These are phyloP conservation scores for Aleurites moluccanus DNA, from an alignment of 441 rosid species.

Conservation along the genomic window DNA sequence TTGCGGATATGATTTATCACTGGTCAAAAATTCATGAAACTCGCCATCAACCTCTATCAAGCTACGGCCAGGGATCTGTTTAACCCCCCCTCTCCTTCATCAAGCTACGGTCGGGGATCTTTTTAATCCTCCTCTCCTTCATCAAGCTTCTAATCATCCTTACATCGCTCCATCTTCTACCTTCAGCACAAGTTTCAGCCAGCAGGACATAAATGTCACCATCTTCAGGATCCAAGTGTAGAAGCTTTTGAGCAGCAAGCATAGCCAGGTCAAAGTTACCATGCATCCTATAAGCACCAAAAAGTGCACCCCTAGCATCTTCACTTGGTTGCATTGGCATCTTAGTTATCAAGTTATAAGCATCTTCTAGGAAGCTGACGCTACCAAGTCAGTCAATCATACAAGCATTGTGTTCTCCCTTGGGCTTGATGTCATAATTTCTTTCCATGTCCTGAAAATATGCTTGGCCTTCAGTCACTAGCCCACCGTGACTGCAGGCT, in stretches of 20 bases:
- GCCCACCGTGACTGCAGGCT: constrained; percentile 22
- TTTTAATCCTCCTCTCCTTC: constrained; percentile 17
- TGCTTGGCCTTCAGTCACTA: constrained; percentile 13
- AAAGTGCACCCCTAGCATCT: constrained; percentile 24
- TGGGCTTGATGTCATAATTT: constrained; percentile 8
- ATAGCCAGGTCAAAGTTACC: constrained; percentile 19
- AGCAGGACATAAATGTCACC: constrained; percentile 11
- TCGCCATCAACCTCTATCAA: constrained; percentile 10
- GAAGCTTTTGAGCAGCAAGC: not conserved
- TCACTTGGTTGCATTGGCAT: constrained; percentile 22
- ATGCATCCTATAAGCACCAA: constrained; percentile 18
- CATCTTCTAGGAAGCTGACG: constrained; percentile 17
- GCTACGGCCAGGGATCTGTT: constrained; percentile 23
- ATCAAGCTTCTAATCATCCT: constrained; percentile 14
- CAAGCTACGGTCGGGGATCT: constrained; percentile 18
- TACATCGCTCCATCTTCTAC: constrained; percentile 15
- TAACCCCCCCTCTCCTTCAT: constrained; percentile 20
- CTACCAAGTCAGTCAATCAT: constrained; percentile 21
- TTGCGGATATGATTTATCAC: constrained; percentile 9
- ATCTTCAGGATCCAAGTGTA: constrained; percentile 16
- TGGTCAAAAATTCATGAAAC: constrained; percentile 15
- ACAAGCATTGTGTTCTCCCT: constrained; percentile 21
- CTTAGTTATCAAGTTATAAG: constrained; percentile 14
- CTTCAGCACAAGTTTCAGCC: constrained; percentile 15
- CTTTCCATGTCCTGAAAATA: constrained; percentile 16